Base-by-base conservation (phyloP, 2,329 filamentous ascomycete genomes). In the Sporothrix sp. region DNA sequence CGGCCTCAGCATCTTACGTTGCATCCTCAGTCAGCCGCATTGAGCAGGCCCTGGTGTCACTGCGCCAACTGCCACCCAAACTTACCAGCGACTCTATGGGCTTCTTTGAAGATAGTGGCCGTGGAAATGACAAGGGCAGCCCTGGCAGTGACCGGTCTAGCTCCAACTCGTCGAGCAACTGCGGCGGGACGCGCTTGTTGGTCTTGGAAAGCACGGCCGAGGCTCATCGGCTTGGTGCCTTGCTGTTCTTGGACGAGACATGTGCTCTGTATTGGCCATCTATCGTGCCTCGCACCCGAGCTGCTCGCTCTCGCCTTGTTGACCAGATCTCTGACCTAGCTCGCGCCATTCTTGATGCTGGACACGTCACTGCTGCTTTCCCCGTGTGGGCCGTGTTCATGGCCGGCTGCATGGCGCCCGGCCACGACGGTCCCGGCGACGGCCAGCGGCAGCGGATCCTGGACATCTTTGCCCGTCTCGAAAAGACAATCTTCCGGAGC, bases 351-450 rank as follows among this genome's bases (percentile, higher is more conserved):
- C 21, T 44, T 8, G 25, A 16, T 5, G 33, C 40, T 1, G 49
- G 38, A 7, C 42, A 44, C 13, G 33, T 51, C 13, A 51, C 49
- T 2, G 49, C 49, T 16, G 49, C 49, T 1, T 45, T 51, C 16
- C 49, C 49, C 8, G 40, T 51, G 6, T 51, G 49, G 49, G 39
- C 49, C 10, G 35, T 46, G 16, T 51, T 51, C n/a, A 45, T 51
- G 33, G 49, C 49, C 7, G 49, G 49, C 2, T 51, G 48, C 10
- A 45, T 50, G 39, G 48, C 39, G 3, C 21, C 25, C 8, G 4
- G 25, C n/a, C 10, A 23, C 21, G 33, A n/a, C 18, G 33, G 33
- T 36, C n/a, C n/a, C 3, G 33, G 11, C 33, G 48, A 51, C 13
- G 9, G 37, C 14, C 39, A 46, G 18, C 49, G 49, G 3, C 42